Conservation (phyloP, 306 rosid genomes). For the Dalbergia oliveri region DNA sequence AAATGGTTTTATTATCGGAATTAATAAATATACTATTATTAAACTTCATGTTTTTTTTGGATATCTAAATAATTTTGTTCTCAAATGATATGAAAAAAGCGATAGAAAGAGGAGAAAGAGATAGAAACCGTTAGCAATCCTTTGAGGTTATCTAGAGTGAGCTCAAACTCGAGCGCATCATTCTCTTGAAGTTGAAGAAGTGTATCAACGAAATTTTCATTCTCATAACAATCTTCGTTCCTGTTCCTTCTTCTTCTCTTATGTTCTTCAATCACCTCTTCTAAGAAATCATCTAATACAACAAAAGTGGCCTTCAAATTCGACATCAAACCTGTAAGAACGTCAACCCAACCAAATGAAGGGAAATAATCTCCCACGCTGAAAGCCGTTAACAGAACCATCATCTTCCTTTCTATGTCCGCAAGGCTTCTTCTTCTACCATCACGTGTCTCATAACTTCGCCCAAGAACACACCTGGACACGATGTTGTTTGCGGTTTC, state of each 20-base stretch:
- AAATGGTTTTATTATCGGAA: too few species aligned
- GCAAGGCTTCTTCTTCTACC: slow-evolving; percentile 20
- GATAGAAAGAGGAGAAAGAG: neutral
- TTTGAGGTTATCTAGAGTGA: slow-evolving; percentile 37
- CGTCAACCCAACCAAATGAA: slow-evolving; percentile 54
- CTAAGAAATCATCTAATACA: slow-evolving; percentile 45
- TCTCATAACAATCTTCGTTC: neutral
- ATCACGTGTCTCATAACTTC: neutral
- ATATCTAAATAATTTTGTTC: too few species aligned
- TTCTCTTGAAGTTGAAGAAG: slow-evolving; percentile 51
- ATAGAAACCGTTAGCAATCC: slow-evolving; percentile 30
- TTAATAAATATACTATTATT: too few species aligned
- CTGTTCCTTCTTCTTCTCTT: neutral
- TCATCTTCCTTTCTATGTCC: neutral
- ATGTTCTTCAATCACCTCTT: slow-evolving; percentile 45
- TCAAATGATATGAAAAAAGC: too few species aligned
- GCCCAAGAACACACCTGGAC: slow-evolving; percentile 22
- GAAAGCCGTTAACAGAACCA: neutral
- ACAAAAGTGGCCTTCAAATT: slow-evolving; percentile 18
- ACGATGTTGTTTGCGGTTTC: slow-evolving; percentile 18
- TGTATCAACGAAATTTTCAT: slow-evolving; percentile 48
- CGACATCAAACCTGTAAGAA: slow-evolving; percentile 34
- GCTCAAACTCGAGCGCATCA: slow-evolving; percentile 31
- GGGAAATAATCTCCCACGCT: slow-evolving; percentile 54
- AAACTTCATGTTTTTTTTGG: too few species aligned